Conservation (phyloP, 768 basidiomycete species). For the Hemileccinum impolitum region DNA sequence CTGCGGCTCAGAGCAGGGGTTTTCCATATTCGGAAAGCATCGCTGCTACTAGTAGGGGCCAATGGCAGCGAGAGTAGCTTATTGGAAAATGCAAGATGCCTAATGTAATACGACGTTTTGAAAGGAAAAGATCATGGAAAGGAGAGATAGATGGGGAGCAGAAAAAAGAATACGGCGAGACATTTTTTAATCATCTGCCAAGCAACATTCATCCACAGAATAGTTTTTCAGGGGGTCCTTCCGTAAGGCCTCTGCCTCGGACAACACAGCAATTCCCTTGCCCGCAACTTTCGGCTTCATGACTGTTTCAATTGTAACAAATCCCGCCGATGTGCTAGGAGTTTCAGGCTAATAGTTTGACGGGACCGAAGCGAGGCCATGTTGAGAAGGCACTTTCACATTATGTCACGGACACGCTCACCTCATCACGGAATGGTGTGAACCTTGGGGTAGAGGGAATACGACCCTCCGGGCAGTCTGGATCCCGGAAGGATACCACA, state of each 20-base stretch:
- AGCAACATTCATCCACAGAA: conserved; percentile 20
- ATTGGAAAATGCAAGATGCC: neutral
- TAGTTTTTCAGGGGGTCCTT: conserved; percentile 84
- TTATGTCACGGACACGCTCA: conserved; percentile 30
- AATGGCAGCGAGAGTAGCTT: neutral
- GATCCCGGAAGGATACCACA: conserved; percentile 42
- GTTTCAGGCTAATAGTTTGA: conserved; percentile 17
- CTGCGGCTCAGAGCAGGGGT: conserved; percentile 19
- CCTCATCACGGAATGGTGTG: conserved; percentile 73
- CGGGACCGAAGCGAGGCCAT: neutral
- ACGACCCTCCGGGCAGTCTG: conserved; percentile 17
- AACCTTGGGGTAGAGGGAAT: conserved; percentile 55
- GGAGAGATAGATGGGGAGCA: conserved; percentile 16
- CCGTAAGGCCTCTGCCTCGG: conserved; percentile 75
- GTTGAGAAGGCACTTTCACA: conserved; percentile 8
- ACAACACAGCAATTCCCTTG: conserved; percentile 42
- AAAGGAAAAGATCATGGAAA: neutral
- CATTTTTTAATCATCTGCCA: conserved; percentile 22
- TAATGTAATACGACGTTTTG: conserved; percentile 2
- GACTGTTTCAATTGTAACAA: conserved; percentile 48
- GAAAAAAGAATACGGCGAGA: conserved; percentile 2
- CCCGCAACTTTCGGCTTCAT: conserved; percentile 61
- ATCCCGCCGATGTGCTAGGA: conserved; percentile 26
- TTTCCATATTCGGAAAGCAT: conserved; percentile 8
- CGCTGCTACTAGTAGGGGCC: neutral